Evolutionary conservation across 768 basidiomycete genomes (phyloP), one percentile per base, ranked within the genome.

Genomic region (Crassisporium funariophilum): DNA sequence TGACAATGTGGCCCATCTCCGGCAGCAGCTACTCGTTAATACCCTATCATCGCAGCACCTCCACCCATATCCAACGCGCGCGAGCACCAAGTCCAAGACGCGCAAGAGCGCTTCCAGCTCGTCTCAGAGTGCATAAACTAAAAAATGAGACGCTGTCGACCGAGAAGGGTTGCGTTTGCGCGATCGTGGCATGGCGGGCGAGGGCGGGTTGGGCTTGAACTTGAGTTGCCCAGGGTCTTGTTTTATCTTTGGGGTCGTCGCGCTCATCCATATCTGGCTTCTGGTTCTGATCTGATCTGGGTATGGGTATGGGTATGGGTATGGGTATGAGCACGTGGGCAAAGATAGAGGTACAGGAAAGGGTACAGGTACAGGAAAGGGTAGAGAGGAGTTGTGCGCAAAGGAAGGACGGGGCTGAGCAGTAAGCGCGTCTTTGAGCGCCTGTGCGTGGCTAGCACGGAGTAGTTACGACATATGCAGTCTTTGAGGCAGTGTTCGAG

Each of bases 21-120:
- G 78, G 77, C 40, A 78, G 78, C 52, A 60, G 73, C 52, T 77
- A 78, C 55, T 77, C 24, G 12, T 50, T 43, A 33, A 38, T 46
- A 12, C 40, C 27, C 4, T 49, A 41, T 27, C 49, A 27, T n/a
- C 48, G 48, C 6, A 51, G 50, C 45, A 49, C 53, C 19, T 52
- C 57, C 24, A 47, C 52, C 6, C 0, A 75, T 93, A 9, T 86
- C 95, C 66, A 82, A 83, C 54, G 92, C 92, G 1, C 84, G 91
- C 10, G 93, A 97, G 62, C 95, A 98, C 63, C 95, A 98, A n/a
- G n/a, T n/a, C n/a, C n/a, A n/a, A 70, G 95, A 98, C 63, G 95
- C 95, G 4, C 95, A 98, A 61, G 95, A 98, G 62, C 78, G 98
- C n/a, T 98, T 97, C 70, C 87, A 95, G 56, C 83, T 98, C 23